Evolutionary conservation across 2,329 filamentous ascomycete species (phyloP).

Genomic region (Trichoderma oligosporum): DNA sequence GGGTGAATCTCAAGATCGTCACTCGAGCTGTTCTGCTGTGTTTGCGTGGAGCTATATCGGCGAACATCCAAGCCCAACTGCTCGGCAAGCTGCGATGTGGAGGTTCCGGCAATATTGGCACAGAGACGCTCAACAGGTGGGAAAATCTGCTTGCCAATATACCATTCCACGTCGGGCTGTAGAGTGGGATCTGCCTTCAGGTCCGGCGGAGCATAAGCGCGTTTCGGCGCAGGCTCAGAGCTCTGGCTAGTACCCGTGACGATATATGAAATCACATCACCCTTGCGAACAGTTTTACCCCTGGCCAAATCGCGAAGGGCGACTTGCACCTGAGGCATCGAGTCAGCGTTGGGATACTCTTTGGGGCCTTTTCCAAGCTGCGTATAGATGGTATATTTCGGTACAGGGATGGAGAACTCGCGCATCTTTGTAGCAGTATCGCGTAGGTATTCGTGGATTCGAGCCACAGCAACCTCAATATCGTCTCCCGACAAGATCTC

Average conservation of each 20-base stretch:
- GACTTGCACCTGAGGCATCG: constrained; percentile 96
- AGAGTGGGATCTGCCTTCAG: constrained; percentile 71
- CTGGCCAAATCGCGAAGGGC: constrained; percentile 82
- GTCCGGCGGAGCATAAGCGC: constrained; percentile 83
- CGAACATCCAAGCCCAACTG: constrained; percentile 87
- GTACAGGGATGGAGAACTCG: constrained; percentile 65
- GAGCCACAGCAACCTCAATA: constrained; percentile 77
- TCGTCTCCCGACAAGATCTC: constrained; percentile 94
- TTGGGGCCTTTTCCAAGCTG: constrained; percentile 92
- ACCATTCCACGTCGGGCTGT: constrained; percentile 92
- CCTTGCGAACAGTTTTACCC: constrained; percentile 83
- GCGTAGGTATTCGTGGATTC: constrained; percentile 89
- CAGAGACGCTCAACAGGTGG: constrained; percentile 96
- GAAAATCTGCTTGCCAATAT: constrained; percentile 96
- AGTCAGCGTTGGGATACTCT: constrained; percentile 90
- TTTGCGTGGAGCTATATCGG: constrained; percentile 63
- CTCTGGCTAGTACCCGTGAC: constrained; percentile 71
- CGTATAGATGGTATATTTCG: constrained; percentile 96
- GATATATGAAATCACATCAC: constrained; percentile 95
- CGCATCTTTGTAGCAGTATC: constrained; percentile 86
- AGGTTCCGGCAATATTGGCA: constrained; percentile 90
- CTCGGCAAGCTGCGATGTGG: constrained; percentile 83
- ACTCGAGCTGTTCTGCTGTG: constrained; percentile 46
- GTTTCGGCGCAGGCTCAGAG: constrained; percentile 74
- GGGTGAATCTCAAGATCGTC: constrained; percentile 76